Base-by-base conservation (phyloP, 176 grass and related monocot genomes). In the Juncus inflexus region DNA sequence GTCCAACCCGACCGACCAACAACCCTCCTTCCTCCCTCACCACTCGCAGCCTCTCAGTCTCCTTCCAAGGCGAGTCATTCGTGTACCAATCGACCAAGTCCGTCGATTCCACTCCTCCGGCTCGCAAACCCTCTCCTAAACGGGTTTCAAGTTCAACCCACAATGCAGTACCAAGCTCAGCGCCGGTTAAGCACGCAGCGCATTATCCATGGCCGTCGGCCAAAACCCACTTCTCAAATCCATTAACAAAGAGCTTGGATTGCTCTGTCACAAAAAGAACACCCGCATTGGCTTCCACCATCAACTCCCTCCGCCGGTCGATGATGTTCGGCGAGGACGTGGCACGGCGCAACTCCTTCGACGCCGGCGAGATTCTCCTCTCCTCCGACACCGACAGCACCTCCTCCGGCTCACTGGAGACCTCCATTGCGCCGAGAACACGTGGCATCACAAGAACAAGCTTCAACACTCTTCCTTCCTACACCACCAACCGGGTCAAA, bases 31-130 rank as follows among this genome's bases (percentile, higher is more conserved):
- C 76, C 63, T 64, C 77, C 47, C 83, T 83, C 55, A 99, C 88
- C 10, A 89, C 89, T 4, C 77, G 95, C 43, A 99, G 95, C 74
- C 85, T 99, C 64, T 99, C 95, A 13, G 95, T 99, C 13, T 90
- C 95, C 60, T 99, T 99, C 80, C 95, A 92, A 86, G 95, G 95
- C 52, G 74, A 87, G 3, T 90, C 85, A 67, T 94, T 90, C 74
- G 85, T 83, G 72, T 91, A 90, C 53, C 85, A 89, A 69, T 82
- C 89, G 7, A 92, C 78, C 78, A 99, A 82, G 81, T 81, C 85
- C 12, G 86, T 81, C 49, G 72, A 85, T 64, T 66, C 63, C 2
- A 89, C 89, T 37, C 83, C 94, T 47, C 82, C 85, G 3, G 72
- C 51, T 67, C 70, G 94, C 35, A 90, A 87, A 40, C 71, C 81